These are phyloP conservation scores for Achaetomiella virescens DNA, from an alignment of 495 filamentous ascomycete species.

Conservation along the genomic window DNA sequence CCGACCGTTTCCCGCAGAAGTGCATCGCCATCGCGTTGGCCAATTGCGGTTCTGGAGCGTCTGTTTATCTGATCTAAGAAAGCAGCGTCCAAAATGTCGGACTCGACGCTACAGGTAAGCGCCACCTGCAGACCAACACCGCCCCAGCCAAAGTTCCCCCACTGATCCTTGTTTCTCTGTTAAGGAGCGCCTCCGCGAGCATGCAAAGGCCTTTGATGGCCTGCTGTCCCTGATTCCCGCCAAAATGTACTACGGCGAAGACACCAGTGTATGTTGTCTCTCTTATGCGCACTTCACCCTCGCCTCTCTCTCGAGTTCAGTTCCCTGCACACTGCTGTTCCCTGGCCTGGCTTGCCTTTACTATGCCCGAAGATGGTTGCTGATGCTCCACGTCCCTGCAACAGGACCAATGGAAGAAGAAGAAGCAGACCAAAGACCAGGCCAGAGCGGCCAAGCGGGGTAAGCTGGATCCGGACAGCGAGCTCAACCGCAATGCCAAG, in stretches of 20 bases:
- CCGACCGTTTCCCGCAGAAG: neutral
- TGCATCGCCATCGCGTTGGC: no score
- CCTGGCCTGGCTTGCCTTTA: no score
- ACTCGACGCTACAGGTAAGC: slow-evolving; percentile 27
- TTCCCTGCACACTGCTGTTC: no score
- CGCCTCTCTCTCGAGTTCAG: neutral
- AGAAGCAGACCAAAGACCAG: slow-evolving; percentile 82
- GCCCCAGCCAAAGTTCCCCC: neutral
- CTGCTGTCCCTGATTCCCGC: slow-evolving; percentile 88
- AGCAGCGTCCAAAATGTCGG: slow-evolving; percentile 20
- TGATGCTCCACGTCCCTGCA: slow-evolving; percentile 12
- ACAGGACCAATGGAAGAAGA: slow-evolving; percentile 79
- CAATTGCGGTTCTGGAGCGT: neutral
- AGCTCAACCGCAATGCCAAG: slow-evolving; percentile 63
- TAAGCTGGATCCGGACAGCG: slow-evolving; percentile 79
- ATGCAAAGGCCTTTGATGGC: slow-evolving; percentile 83
- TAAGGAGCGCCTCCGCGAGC: slow-evolving; percentile 78
- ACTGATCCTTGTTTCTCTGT: neutral
- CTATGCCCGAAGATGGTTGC: slow-evolving; percentile 5
- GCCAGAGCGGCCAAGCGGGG: slow-evolving; percentile 68
- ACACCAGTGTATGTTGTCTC: slow-evolving; percentile 65
- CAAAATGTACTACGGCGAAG: slow-evolving; percentile 84
- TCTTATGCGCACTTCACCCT: neutral
- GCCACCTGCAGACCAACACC: neutral
- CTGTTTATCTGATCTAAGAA: neutral